Evolutionary conservation across 2,329 filamentous ascomycete species (phyloP), one percentile per base, ranked within the genome.

Genomic region (Ophiostoma fasciatum): DNA sequence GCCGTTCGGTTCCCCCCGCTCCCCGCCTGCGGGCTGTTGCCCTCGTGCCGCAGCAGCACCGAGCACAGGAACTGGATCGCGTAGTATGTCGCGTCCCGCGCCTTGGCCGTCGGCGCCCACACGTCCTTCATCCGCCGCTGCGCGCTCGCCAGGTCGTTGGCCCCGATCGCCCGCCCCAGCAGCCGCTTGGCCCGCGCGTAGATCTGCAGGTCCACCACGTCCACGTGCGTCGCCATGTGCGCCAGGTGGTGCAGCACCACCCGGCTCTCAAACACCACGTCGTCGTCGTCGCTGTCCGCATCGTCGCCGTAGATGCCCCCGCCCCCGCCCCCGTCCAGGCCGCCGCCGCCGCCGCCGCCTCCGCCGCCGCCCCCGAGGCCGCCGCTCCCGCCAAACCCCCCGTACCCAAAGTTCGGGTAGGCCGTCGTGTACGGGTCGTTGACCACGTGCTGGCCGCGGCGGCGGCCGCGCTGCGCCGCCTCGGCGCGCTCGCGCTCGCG

Each of bases 191-290:
- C 84, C 8, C 87, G 78, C 5, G 88, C 90, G 54, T 90, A 94
- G 45, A 96, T 92, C 57, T 96, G 88, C 49, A 85, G 88, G 54
- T 96, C 88, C n/a, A 93, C 82, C 36, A 96, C 84, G 51, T 96
- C 88, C 18, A 93, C 85, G 51, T 96, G 85, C 71, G 94, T 94
- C 4, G 85, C 84, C 83, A 98, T 94, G 55, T 96, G 90, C 1
- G 90, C 90, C 11, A 98, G 64, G 49, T 93, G 84, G 51, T 96
- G 87, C 30, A 96, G 64, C 20, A 94, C 88, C 3, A 81, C 92
- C 15, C 84, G 74, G 43, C 80, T 85, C 53, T 94, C 84, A 48
- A 90, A 88, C 21, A 92, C 77, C 12, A 71, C 59, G 38, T 66
- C 71, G 35, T 63, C 58, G 40, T 74, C 66, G 47, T 78, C n/a